These are phyloP conservation scores for Lactifluus hygrophoroides DNA, from an alignment of 768 basidiomycete genomes.

Conservation along the genomic window DNA sequence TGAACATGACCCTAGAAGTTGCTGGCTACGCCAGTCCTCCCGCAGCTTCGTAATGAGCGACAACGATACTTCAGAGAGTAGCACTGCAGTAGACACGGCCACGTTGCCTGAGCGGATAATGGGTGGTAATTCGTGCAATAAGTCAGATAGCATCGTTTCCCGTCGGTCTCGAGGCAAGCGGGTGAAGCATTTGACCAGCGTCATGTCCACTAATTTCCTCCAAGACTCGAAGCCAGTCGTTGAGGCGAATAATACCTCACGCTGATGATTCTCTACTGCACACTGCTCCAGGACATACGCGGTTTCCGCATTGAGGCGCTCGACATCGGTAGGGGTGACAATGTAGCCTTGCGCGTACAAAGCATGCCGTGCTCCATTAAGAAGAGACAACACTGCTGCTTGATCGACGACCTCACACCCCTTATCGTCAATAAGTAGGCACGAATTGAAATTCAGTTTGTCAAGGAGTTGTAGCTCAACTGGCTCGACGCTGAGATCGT, in stretches of 20 bases:
- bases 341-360: constrained; percentile 63
- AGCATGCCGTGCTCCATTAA: constrained; percentile 49
- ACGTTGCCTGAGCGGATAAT: constrained; percentile 57
- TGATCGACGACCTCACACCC: constrained; percentile 84
- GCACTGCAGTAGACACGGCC: constrained; percentile 64
- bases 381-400: constrained; percentile 57
- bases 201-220: constrained; percentile 77
- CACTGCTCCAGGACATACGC: constrained; percentile 76
- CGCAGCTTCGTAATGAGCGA: constrained; percentile 84
- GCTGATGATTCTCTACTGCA: constrained; percentile 79
- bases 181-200: constrained; percentile 78
- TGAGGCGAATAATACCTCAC: constrained; percentile 67
- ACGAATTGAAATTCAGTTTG: constrained; percentile 59
- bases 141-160: constrained; percentile 85
- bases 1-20: constrained; percentile 56
- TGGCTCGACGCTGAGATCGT: constrained; percentile 52
- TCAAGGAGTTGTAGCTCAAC: constrained; percentile 56
- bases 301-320: constrained; percentile 61
- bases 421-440: constrained; percentile 53
- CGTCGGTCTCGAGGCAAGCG: constrained; percentile 73
- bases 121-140: constrained; percentile 72
- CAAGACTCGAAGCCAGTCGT: constrained; percentile 72
- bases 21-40: constrained; percentile 67
- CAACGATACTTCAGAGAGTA: constrained; percentile 75
- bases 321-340: constrained; percentile 50